phyloP scores from a whole-genome alignment of 1,284 basidiomycete genomes.

The Fomitiporia mediterranea region DNA sequence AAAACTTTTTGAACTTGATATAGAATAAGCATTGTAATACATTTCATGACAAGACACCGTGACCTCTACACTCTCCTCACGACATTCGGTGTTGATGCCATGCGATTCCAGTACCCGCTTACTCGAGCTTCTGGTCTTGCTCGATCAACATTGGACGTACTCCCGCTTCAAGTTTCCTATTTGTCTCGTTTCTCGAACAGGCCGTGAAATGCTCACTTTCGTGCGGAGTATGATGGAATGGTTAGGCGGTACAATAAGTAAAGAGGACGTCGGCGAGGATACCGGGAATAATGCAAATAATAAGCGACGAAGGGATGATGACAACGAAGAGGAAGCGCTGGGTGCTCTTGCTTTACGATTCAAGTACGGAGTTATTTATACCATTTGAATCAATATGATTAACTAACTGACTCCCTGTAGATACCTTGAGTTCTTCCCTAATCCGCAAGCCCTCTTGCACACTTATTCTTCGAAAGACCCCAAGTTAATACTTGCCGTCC shows the following conservation, averaged over 20 bases:
- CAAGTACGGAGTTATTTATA: constrained; percentile 41
- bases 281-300: constrained; percentile 46
- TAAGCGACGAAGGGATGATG: constrained; percentile 56
- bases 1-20: neutral
- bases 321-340: constrained; percentile 70
- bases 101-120: constrained; percentile 93
- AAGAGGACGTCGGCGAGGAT: constrained; percentile 81
- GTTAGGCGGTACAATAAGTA: constrained; percentile 91
- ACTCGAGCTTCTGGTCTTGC: constrained; percentile 88
- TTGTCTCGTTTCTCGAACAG: constrained; percentile 87
- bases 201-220: constrained; percentile 91
- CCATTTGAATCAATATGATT: neutral
- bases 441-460: constrained; percentile 74
- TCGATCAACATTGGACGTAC: constrained; percentile 98
- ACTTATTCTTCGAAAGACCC: constrained; percentile 83
- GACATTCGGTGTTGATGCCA: constrained; percentile 83
- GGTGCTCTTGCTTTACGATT: constrained; percentile 74
- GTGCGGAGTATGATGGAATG: constrained; percentile 98
- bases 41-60: constrained; percentile 61
- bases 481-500: constrained; percentile 91
- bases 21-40: neutral
- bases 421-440: constrained; percentile 86
- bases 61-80: constrained; percentile 73
- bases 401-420: constrained; percentile 36
- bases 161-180: constrained; percentile 79